Evolutionary conservation across 2,329 filamentous ascomycete genomes (phyloP), one percentile per base, ranked within the genome.

Genomic region (Fusarium solani-melongenae): DNA sequence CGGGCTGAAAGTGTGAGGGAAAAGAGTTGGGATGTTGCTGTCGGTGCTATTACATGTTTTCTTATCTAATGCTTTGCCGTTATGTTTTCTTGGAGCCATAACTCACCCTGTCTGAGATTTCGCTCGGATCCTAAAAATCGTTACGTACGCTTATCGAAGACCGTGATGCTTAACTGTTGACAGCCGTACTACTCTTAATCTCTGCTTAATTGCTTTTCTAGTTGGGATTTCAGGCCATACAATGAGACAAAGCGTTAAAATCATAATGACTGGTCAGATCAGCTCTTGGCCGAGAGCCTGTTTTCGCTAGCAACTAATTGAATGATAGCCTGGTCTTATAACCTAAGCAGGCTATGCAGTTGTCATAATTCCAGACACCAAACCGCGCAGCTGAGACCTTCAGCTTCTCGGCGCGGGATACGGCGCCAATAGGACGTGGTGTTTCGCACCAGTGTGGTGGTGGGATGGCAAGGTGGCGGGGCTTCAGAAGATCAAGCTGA

Each of bases 1-100:
- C 3, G 1, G 9, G 9, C 22, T 49, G 44, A 27, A 27, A 5
- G 2, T 27, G 5, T 6, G 10, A 15, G 20, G 12, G 41, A 15
- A 15, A 5, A 9, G 20, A 44, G 8, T 10, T n/a, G 41, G 0
- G 20, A 44, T 8, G 12, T 5, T 22, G 20, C 12, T 1, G 20
- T 2, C 2, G 6, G 9, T 24, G 12, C 8, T 24, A 24, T 24
- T 1, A 15, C 0, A 5, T 15, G 7, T 12, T 22, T 5, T 15
- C 8, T 24, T 9, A 24, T 44, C n/a, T 1, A 0, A 39, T 39
- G 1, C 9, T 39, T n/a, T 11, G 17, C 1, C 17, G 17, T 20
- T 20, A 39, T 39, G 36, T 39, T 39, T 39, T 39, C 17, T 11
- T 9, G 17, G 2, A n/a, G 9, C 17, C 5, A 38, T 38, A 38